Conservation (phyloP, 1,284 basidiomycete species). For the Ceratobasidium sp. region DNA sequence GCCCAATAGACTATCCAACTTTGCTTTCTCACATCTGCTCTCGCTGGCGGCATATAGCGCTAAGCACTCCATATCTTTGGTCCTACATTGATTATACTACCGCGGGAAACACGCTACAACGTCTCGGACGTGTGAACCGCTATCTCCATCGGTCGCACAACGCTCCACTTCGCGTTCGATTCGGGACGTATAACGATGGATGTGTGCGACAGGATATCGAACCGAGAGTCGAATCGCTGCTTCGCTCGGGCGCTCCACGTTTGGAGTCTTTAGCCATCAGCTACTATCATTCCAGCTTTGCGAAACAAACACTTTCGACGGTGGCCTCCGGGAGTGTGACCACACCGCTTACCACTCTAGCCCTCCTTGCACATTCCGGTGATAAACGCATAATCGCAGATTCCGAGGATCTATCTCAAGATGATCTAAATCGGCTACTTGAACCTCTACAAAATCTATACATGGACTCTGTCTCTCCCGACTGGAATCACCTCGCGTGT, state of each 20-base stretch:
- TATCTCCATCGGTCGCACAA: conserved; percentile 16
- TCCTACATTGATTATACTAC: conserved; percentile 7
- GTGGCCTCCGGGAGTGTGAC: background rate
- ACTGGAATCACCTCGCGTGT: conserved; percentile 28
- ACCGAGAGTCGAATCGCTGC: background rate
- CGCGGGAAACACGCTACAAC: background rate
- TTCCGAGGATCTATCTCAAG: background rate
- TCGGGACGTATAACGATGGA: conserved; percentile 23
- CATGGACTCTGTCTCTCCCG: conserved; percentile 24
- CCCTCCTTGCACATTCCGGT: conserved; percentile 16
- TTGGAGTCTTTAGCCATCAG: conserved; percentile 23
- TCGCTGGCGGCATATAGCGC: conserved; percentile 21
- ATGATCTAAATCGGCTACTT: background rate
- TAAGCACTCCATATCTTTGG: conserved; percentile 22
- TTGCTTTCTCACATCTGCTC: conserved; percentile 22
- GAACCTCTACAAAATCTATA: conserved; percentile 4
- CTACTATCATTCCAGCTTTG: conserved; percentile 8
- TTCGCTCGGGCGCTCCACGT: conserved; percentile 2
- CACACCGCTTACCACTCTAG: background rate
- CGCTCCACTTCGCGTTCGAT: background rate
- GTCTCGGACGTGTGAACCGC: background rate
- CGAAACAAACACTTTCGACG: background rate
- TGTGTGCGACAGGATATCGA: background rate
- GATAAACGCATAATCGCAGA: conserved; percentile 23
- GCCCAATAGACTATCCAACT: background rate